A percentile compares a stretch with the other conserved stretches of the same genome.
phyloP scores from a whole-genome alignment of 805 yeast genomes.

The Metschnikowia colocasiae region DNA sequence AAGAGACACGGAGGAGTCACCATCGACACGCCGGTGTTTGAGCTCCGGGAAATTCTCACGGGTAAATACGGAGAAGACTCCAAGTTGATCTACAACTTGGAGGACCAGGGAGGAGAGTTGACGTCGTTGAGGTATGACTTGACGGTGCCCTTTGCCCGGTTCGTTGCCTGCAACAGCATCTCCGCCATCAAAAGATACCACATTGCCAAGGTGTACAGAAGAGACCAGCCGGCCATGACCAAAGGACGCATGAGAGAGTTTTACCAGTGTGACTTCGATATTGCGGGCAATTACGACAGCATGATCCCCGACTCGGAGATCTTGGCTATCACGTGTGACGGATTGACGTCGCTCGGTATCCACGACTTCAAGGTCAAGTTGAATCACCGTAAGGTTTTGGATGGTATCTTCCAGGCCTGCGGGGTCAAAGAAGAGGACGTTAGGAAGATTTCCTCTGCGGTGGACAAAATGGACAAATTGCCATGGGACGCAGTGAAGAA shows the following conservation, averaged over 20 bases:
- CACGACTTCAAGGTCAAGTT: conserved; percentile 85
- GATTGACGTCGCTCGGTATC: conserved; percentile 79
- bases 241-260: conserved; percentile 99
- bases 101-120: conserved; percentile 98
- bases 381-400: conserved; percentile 93
- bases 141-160: conserved; percentile 98
- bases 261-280: conserved; percentile 97
- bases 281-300: conserved; percentile 87
- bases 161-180: conserved; percentile 91
- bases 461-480: conserved; percentile 89
- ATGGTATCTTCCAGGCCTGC: conserved; percentile 91
- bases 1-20: conserved; percentile 98
- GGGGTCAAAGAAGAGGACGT: conserved; percentile 95
- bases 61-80: conserved; percentile 99
- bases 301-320: conserved; percentile 98
- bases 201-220: conserved; percentile 96
- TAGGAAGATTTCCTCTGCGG: conserved; percentile 89
- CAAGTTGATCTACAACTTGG: conserved; percentile 89
- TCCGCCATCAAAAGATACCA: conserved; percentile 90
- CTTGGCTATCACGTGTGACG: conserved; percentile 77
- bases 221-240: conserved; percentile 99
- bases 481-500: conserved; percentile 94
- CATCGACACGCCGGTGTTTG: conserved; percentile 97
- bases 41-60: conserved; percentile 87
- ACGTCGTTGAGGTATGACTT: conserved; percentile 93